Conservation (phyloP, 2,329 filamentous ascomycete species). For the Pyricularia pennisetigena region DNA sequence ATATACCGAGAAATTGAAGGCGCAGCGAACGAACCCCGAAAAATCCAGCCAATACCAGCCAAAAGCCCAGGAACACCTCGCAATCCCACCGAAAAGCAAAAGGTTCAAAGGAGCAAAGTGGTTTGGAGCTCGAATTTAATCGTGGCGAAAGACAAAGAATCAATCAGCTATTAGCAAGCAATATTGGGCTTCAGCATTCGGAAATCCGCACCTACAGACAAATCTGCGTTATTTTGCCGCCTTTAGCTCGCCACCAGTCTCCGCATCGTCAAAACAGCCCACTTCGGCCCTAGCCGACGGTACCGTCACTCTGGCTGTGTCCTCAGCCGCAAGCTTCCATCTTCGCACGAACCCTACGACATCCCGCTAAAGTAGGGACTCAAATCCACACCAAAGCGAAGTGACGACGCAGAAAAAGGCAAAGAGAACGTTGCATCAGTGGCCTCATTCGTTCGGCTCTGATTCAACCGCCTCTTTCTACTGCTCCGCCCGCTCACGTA, state of each 20-base stretch:
- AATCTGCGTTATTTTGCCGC: background rate
- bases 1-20: constrained; percentile 15
- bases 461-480: background rate
- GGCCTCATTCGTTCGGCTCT: background rate
- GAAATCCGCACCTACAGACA: background rate
- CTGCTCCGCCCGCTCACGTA: background rate
- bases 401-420: background rate
- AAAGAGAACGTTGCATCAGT: constrained; percentile 1
- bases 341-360: background rate
- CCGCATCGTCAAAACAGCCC: background rate
- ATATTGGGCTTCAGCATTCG: background rate
- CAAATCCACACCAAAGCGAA: background rate
- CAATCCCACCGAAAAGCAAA: background rate
- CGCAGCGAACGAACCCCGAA: constrained; percentile 4
- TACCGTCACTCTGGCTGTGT: background rate
- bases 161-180: background rate
- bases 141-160: background rate
- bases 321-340: background rate
- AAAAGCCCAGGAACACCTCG: background rate
- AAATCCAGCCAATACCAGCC: background rate
- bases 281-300: background rate
- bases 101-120: background rate
- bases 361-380: background rate
- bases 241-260: background rate
- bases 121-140: background rate